Percentiles rank a stretch among this genome's conserved stretches.
These are phyloP conservation scores for Sporobolomyces roseus DNA, from an alignment of 768 basidiomycete species.

Conservation along the genomic window DNA sequence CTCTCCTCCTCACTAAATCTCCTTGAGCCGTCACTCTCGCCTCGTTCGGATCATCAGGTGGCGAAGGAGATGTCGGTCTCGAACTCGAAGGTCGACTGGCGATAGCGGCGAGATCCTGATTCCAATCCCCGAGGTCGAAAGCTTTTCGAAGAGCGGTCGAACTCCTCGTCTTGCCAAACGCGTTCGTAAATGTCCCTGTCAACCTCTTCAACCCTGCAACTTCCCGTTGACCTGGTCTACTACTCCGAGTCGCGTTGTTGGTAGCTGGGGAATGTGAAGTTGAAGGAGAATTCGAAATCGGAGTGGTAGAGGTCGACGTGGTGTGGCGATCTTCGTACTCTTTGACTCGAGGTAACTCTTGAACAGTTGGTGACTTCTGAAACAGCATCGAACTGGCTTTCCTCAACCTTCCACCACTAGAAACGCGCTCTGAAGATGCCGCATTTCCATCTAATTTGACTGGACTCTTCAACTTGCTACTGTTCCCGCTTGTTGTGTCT, in stretches of 20 bases:
- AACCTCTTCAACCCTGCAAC: conserved; percentile 33
- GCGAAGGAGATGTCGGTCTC: conserved; percentile 23
- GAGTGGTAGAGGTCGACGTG: conserved; percentile 5
- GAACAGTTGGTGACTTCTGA: neutral
- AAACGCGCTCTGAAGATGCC: neutral
- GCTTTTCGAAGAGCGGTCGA: conserved; percentile 31
- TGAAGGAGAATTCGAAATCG: neutral
- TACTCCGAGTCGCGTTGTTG: conserved; percentile 15
- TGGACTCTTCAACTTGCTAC: conserved; percentile 19
- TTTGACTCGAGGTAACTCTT: neutral
- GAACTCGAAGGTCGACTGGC: conserved; percentile 36
- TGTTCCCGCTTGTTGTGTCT: no score
- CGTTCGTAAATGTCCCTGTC: conserved; percentile 13
- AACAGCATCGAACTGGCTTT: conserved; percentile 31
- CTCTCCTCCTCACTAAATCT: neutral
- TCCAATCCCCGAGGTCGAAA: conserved; percentile 40
- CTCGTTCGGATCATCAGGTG: neutral
- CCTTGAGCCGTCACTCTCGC: neutral
- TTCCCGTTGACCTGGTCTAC: conserved; percentile 15
- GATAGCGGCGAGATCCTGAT: conserved; percentile 36
- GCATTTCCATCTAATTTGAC: conserved; percentile 14
- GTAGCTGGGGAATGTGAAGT: neutral
- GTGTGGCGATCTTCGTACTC: neutral
- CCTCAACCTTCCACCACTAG: neutral
- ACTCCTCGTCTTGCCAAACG: conserved; percentile 31